Percentiles rank a stretch among this genome's conserved stretches.
phyloP scores from a whole-genome alignment of 306 rosid genomes.

The Vachellia collinsii region DNA sequence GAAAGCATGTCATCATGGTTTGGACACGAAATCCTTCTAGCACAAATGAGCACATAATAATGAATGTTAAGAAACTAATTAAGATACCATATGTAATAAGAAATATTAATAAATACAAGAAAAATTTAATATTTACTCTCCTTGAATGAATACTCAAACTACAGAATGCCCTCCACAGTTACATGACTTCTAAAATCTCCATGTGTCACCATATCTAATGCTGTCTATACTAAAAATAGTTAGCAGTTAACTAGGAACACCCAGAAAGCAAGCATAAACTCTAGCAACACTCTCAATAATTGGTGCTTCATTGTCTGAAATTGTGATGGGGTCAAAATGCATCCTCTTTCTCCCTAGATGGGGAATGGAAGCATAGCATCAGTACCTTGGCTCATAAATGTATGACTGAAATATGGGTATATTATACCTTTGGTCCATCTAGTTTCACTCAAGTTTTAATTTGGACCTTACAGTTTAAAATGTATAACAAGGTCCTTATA shows the following conservation, averaged over 20 bases:
- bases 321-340: neutral
- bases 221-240: neutral
- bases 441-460: neutral
- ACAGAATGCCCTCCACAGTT: neutral
- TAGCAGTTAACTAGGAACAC: neutral
- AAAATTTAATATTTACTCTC: neutral
- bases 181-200: neutral
- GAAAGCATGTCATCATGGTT: slow-evolving; percentile 21
- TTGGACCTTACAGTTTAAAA: neutral
- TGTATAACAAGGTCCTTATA: neutral
- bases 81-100: neutral
- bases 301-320: neutral
- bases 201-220: neutral
- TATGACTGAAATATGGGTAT: neutral
- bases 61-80: too few relatives aligned
- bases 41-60: slow-evolving; percentile 11
- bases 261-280: neutral
- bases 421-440: neutral
- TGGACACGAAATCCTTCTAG: neutral
- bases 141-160: neutral
- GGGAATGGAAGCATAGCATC: neutral
- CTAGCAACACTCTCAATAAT: neutral
- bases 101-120: slow-evolving; percentile 25
- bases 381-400: neutral
- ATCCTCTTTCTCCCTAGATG: neutral